phyloP scores from a whole-genome alignment of 306 rosid species.

The Sesbania bispinosa region DNA sequence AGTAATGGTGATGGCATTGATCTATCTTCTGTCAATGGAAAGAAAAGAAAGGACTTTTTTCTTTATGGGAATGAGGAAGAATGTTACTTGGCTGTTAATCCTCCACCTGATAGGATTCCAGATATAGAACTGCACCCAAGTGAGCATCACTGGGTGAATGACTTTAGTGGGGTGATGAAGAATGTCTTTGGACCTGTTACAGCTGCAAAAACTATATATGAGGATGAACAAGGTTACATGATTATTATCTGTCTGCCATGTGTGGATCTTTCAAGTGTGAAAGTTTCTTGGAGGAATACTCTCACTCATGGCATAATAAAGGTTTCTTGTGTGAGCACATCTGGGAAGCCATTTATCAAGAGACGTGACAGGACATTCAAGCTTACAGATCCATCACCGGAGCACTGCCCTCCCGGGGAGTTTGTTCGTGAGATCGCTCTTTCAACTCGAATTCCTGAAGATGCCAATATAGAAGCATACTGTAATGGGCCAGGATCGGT shows the following conservation, averaged over 20 bases:
- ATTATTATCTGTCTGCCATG: slow-evolving; percentile 54
- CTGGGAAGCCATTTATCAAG: slow-evolving; percentile 49
- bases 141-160: slow-evolving; percentile 49
- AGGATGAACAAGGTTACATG: slow-evolving; percentile 58
- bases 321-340: slow-evolving; percentile 56
- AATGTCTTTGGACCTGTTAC: slow-evolving; percentile 52
- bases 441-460: slow-evolving; percentile 61
- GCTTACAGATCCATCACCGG: slow-evolving; percentile 55
- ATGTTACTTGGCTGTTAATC: slow-evolving; percentile 38
- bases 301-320: slow-evolving; percentile 53
- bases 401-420: slow-evolving; percentile 66
- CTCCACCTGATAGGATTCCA: slow-evolving; percentile 33
- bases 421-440: slow-evolving; percentile 59
- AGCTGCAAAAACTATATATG: slow-evolving; percentile 58
- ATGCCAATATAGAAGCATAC: slow-evolving; percentile 59
- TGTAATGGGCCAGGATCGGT: slow-evolving; percentile 57
- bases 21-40: slow-evolving; percentile 35
- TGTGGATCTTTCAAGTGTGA: slow-evolving; percentile 58
- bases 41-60: slow-evolving; percentile 54
- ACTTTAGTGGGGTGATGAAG: slow-evolving; percentile 54
- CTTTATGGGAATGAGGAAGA: slow-evolving; percentile 41
- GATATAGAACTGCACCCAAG: slow-evolving; percentile 39
- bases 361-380: slow-evolving; percentile 58
- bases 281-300: slow-evolving; percentile 64
- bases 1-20: slow-evolving; percentile 41